Percentiles rank a stretch among this genome's conserved stretches.
These are phyloP conservation scores for Mallotus nudiflorus DNA, from an alignment of 345 rosid genomes.

Conservation along the genomic window DNA sequence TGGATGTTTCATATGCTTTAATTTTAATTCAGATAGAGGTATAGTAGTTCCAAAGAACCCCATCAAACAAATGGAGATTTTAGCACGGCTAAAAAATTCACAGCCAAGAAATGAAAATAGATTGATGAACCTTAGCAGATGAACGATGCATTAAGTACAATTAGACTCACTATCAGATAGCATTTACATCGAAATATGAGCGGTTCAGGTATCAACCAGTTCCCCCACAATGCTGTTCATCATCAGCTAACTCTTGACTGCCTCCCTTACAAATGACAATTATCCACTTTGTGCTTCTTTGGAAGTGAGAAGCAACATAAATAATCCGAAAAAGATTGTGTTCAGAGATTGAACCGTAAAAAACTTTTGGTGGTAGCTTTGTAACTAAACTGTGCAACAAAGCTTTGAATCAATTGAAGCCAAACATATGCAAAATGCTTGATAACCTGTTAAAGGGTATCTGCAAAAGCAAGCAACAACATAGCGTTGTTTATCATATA, in stretches of 20 bases:
- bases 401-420: constrained; percentile 91
- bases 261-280: neutral
- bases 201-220: neutral
- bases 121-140: too few relatives aligned
- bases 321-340: neutral
- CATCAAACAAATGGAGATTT: too few relatives aligned
- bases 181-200: neutral
- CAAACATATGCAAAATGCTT: constrained; percentile 83
- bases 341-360: constrained; percentile 57
- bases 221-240: neutral
- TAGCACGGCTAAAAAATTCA: too few relatives aligned
- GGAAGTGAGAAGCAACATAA: neutral
- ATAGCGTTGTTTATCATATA: too few relatives aligned
- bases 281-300: neutral
- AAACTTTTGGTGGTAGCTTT: constrained; percentile 3
- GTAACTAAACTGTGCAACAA: constrained; percentile 65
- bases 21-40: neutral
- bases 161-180: constrained; percentile 5
- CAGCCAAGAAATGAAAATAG: too few relatives aligned
- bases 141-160: too few relatives aligned
- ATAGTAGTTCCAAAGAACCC: neutral
- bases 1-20: too few relatives aligned
- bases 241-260: neutral
- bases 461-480: constrained; percentile 37
- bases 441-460: constrained; percentile 82